These are phyloP conservation scores for Coemansia sp. DNA, from an alignment of 192 early-diverging fungal genomes.

Conservation along the genomic window DNA sequence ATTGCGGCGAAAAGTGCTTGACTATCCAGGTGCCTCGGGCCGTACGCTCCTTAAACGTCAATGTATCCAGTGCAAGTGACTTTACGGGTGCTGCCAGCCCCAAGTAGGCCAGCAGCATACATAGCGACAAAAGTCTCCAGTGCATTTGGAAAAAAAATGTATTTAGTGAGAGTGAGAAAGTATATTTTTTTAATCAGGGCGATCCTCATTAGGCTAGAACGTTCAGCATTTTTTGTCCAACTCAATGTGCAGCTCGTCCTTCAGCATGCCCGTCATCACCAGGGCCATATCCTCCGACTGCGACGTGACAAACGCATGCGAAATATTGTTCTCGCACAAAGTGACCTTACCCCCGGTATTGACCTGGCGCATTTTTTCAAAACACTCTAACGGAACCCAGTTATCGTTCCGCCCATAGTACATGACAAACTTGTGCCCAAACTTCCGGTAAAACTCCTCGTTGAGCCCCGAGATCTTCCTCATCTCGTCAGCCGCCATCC, in stretches of 20 bases:
- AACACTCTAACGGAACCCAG: conserved; percentile 74
- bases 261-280: conserved; percentile 27
- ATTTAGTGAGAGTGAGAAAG: not conserved
- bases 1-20: conserved; percentile 84
- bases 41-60: conserved; percentile 50
- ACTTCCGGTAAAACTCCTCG: conserved; percentile 56
- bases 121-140: too few relatives aligned
- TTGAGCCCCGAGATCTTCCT: conserved; percentile 63
- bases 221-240: not conserved
- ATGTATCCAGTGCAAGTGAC: conserved; percentile 35
- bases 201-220: not conserved
- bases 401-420: conserved; percentile 74
- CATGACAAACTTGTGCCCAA: conserved; percentile 66
- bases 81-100: conserved; percentile 6
- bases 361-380: conserved; percentile 60
- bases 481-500: conserved; percentile 77
- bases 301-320: conserved; percentile 75
- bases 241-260: conserved; percentile 24
- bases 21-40: conserved; percentile 70
- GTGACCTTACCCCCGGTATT: conserved; percentile 66
- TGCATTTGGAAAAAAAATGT: conserved; percentile 6
- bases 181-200: not conserved
- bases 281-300: conserved; percentile 39
- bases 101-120: too few relatives aligned
- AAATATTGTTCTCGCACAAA: conserved; percentile 68